Percentiles rank a stretch among this genome's conserved stretches.
phyloP scores from a whole-genome alignment of 148 eudicot species.

The Diospyros kaki region DNA sequence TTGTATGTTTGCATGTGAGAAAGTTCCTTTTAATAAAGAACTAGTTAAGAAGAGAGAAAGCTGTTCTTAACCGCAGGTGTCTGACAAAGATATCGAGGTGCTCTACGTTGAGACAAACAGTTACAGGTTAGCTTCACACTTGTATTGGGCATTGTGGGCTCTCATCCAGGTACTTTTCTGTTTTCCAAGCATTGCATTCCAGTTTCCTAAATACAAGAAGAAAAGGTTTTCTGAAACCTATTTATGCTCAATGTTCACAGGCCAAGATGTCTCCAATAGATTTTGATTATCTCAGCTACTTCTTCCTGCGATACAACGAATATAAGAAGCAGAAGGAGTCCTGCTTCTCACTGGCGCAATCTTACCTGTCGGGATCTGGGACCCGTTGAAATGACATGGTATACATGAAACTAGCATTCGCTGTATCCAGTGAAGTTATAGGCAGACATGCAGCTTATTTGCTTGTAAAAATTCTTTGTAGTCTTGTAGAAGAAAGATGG shows the following conservation, averaged over 20 bases:
- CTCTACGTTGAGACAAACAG: slow-evolving; percentile 76
- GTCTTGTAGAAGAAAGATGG: background rate
- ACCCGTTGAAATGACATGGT: background rate
- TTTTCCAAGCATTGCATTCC: slow-evolving; percentile 9
- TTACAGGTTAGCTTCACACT: slow-evolving; percentile 86
- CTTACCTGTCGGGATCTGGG: slow-evolving; percentile 32
- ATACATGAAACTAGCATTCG: background rate
- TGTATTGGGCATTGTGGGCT: slow-evolving; percentile 96
- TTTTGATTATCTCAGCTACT: slow-evolving; percentile 82
- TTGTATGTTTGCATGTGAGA: background rate
- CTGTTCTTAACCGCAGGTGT: slow-evolving; percentile 42
- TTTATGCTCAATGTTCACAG: slow-evolving; percentile 32
- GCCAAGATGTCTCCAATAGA: slow-evolving; percentile 92
- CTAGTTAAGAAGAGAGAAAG: background rate
- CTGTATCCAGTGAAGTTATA: background rate
- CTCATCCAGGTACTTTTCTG: slow-evolving; percentile 71
- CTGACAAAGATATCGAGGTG: slow-evolving; percentile 61
- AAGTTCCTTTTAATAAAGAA: too few species aligned
- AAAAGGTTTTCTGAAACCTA: slow-evolving; percentile 1
- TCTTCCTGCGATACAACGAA: slow-evolving; percentile 74
- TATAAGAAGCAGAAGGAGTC: slow-evolving; percentile 72
- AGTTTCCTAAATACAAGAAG: background rate
- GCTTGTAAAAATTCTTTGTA: slow-evolving; percentile 7
- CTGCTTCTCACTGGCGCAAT: slow-evolving; percentile 44
- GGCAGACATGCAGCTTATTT: background rate